Percentiles rank a stretch among this genome's conserved stretches.
Conservation (phyloP, 176 grass and related monocot species). For the Oryza coarctata region DNA sequence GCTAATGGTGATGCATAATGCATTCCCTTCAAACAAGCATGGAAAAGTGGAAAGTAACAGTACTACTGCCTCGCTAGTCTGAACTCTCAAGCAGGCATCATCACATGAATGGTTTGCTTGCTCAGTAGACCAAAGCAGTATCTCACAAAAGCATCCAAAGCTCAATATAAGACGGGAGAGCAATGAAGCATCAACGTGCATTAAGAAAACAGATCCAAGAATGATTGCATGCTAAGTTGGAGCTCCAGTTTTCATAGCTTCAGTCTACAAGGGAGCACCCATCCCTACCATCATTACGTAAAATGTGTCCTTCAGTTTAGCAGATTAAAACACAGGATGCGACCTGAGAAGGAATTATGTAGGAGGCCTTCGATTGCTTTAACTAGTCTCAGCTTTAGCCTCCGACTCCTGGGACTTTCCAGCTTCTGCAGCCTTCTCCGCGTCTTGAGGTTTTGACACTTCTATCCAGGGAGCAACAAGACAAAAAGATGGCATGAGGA, state of each 20-base stretch:
- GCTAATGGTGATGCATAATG: no score
- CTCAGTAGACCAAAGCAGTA: not conserved
- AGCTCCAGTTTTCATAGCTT: conserved; percentile 16
- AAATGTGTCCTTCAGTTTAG: conserved; percentile 16
- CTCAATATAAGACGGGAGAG: not conserved
- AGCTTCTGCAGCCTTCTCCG: conserved; percentile 24
- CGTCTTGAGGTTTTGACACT: conserved; percentile 47
- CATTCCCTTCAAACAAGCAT: no score
- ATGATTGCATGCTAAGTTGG: conserved; percentile 3
- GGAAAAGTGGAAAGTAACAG: no score
- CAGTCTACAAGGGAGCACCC: conserved; percentile 8
- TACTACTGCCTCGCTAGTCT: not conserved
- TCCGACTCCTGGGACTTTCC: conserved; percentile 24
- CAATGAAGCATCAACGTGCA: conserved; percentile 9
- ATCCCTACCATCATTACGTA: conserved; percentile 9
- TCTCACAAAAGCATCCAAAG: not conserved
- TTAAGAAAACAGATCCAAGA: conserved; percentile 15
- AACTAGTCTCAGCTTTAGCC: conserved; percentile 31
- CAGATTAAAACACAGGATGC: conserved; percentile 28
- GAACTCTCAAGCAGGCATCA: not conserved
- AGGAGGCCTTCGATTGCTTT: conserved; percentile 40
- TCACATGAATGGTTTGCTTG: not conserved
- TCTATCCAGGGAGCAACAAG: not conserved
- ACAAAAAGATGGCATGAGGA: not conserved
- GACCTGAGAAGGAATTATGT: conserved; percentile 5